phyloP scores from a whole-genome alignment of 495 filamentous ascomycete genomes.

The Penicillium taxi region DNA sequence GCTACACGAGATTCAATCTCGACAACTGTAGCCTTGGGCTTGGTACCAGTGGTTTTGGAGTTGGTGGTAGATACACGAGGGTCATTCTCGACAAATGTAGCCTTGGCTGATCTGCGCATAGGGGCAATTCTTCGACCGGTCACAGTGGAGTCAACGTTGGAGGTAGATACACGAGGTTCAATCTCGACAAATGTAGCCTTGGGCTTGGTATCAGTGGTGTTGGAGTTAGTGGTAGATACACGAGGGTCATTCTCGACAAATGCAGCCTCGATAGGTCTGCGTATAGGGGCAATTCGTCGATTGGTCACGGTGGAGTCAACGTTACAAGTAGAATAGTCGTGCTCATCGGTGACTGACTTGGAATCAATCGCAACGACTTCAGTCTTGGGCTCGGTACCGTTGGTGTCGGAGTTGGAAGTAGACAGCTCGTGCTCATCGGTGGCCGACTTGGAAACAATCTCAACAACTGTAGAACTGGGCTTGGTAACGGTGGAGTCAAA shows the following conservation, averaged over 20 bases:
- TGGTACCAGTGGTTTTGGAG: background rate
- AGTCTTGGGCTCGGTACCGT: background rate
- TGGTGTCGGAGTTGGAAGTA: too few relatives aligned
- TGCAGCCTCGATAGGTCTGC: background rate
- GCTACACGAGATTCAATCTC: too few relatives aligned
- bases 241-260: background rate
- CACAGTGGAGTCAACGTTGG: conserved; percentile 11
- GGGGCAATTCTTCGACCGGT: background rate
- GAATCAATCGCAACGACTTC: background rate
- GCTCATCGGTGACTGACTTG: background rate
- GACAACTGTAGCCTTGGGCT: background rate
- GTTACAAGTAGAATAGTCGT: background rate
- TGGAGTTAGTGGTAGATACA: background rate
- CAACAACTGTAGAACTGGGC: background rate
- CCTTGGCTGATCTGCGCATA: background rate
- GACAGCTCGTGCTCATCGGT: too few relatives aligned
- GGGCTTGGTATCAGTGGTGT: conserved; percentile 1
- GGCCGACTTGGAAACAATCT: background rate
- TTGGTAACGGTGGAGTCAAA: background rate
- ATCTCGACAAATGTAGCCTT: conserved; percentile 22
- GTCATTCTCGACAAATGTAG: background rate
- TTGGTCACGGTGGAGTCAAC: background rate
- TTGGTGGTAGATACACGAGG: background rate
- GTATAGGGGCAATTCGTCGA: background rate
- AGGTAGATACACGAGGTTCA: conserved; percentile 22